Evolutionary conservation across 179 eudicot genomes (phyloP), one percentile per base, ranked within the genome.

Genomic region (Gypsophila paniculata): DNA sequence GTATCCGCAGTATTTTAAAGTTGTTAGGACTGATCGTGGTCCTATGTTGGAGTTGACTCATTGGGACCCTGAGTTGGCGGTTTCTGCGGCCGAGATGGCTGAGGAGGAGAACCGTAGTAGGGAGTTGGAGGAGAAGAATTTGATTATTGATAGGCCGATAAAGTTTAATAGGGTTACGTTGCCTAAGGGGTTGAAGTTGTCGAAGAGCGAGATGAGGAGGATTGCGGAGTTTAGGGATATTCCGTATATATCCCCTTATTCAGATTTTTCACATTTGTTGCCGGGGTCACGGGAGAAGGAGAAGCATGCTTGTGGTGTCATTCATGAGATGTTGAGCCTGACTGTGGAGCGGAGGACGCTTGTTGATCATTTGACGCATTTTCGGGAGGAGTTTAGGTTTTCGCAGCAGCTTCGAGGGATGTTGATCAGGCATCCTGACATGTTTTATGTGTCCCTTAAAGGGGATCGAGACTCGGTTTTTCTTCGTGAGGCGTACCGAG

Each of bases 51-150:
- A 94, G 79, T 75, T 94, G 63, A 89, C 97, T 80, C 92, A 91
- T 78, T 94, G 97, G 99, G 99, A 94, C 72, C 91, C 93, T 19
- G 96, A 94, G 75, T 88, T 94, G 61, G 99, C 99, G 0, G 84
- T 94, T 62, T 89, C 99, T 29, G 93, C 92, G 8, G 96, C 94
- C 15, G 96, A 94, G 91, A 71, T 94, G 70, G 90, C 82, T 14
- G 97, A 91, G 69, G 96, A 91, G 65, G 99, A 94, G 6, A 83
- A 84, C 42, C 79, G 83, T 25, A 69, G 57, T 61, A 75, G 80
- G 57, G 94, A 91, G 82, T 13, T 74, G 63, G 88, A 86, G 49
- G 84, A 81, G 70, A 91, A 84, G 84, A 85, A 91, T 86, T 77
- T 94, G 87, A 94, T 94, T 49, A 87, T 94, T 52, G 99, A 94